A percentile compares a stretch with the other conserved stretches of the same genome.
phyloP scores from a whole-genome alignment of 768 basidiomycete genomes.

The Psilocybe cyanescens region DNA sequence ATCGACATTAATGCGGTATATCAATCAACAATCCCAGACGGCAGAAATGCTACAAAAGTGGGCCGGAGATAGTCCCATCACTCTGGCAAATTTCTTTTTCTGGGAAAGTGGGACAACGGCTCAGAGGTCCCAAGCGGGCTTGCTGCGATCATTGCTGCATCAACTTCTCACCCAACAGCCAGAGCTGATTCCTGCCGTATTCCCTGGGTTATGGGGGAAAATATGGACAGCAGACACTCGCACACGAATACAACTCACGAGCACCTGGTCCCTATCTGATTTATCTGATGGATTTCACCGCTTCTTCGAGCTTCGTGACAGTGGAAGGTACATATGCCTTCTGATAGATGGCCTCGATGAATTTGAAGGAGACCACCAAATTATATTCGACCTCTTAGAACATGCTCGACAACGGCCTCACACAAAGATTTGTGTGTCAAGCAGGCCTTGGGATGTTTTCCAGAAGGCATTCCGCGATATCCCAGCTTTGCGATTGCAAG shows the following conservation, averaged over 20 bases:
- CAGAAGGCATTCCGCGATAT: conserved; percentile 3
- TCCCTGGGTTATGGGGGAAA: conserved; percentile 8
- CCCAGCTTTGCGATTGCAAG: conserved; percentile 10
- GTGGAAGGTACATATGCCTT: conserved; percentile 6
- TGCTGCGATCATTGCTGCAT: conserved; percentile 14
- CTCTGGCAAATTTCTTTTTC: conserved; percentile 13
- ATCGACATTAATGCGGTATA: conserved; percentile 14
- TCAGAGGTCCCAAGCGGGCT: conserved; percentile 14
- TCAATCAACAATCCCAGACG: conserved; percentile 1
- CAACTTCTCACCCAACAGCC: conserved; percentile 10
- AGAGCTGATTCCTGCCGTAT: conserved; percentile 8
- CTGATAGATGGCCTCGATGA: conserved; percentile 17
- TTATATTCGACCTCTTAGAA: conserved; percentile 8
- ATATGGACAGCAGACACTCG: conserved; percentile 13
- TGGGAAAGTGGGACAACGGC: conserved; percentile 16
- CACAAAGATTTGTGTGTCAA: conserved; percentile 15
- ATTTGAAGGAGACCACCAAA: conserved; percentile 13
- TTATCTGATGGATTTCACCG: conserved; percentile 3
- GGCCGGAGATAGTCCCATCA: conserved; percentile 1
- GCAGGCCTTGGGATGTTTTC: conserved; percentile 12
- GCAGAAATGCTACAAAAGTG: conserved; percentile 1
- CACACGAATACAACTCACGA: conserved; percentile 12
- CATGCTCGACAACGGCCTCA: conserved; percentile 1
- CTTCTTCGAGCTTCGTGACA: conserved; percentile 7
- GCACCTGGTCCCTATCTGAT: conserved; percentile 6